These are phyloP conservation scores for Eimeria zaria DNA, from an alignment of 169 alveolate genomes.

Conservation along the genomic window DNA sequence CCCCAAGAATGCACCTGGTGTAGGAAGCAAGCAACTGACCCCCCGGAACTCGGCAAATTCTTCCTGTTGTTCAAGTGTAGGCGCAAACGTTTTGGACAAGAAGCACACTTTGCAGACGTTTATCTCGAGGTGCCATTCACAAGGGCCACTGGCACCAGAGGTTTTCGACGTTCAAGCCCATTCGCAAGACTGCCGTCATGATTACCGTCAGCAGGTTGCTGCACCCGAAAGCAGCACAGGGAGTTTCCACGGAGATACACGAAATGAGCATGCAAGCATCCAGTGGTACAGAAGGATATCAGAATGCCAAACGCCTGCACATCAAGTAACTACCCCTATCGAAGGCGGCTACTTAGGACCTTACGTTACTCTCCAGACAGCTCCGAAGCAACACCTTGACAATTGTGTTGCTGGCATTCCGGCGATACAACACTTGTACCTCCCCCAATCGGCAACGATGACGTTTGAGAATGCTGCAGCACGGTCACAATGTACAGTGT, in stretches of 20 bases:
- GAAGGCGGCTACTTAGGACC: background rate
- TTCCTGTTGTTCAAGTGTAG: background rate
- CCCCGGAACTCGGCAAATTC: background rate
- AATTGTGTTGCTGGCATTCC: conserved; percentile 4
- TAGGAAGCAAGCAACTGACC: conserved; percentile 18
- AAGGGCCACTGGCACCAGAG: background rate
- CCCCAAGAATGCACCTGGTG: background rate
- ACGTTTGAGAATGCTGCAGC: background rate
- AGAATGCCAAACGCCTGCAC: background rate
- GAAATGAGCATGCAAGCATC: background rate
- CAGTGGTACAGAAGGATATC: conserved; percentile 6
- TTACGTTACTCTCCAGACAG: background rate
- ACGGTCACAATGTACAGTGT: background rate
- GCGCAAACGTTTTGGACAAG: background rate
- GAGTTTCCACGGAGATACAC: background rate
- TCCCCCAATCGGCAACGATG: background rate
- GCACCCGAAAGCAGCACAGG: background rate
- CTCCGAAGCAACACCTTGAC: background rate
- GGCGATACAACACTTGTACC: background rate
- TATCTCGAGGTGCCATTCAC: background rate
- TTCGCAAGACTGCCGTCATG: background rate
- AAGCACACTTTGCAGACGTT: background rate
- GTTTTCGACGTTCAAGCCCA: background rate
- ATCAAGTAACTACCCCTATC: background rate
- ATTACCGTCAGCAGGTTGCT: background rate